phyloP scores from a whole-genome alignment of 1,284 basidiomycete genomes.

The Cutaneotrichosporon dermatis region DNA sequence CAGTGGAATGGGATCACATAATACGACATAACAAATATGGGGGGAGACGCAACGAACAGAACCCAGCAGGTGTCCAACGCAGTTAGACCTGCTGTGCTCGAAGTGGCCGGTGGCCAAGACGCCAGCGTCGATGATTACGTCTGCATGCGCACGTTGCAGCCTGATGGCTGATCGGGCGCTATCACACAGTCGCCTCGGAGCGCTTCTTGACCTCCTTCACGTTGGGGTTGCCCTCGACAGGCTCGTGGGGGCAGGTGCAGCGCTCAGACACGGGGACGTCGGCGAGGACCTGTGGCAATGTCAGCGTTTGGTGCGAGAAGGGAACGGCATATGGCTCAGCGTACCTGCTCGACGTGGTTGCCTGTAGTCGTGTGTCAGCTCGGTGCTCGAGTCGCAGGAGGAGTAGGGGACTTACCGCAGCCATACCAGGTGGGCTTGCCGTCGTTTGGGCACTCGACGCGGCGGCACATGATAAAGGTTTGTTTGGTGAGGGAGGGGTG shows the following conservation, averaged over 20 bases:
- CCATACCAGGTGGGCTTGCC: conserved; percentile 50
- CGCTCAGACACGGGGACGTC: conserved; percentile 33
- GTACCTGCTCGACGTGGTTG: conserved; percentile 43
- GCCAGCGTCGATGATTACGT: no score
- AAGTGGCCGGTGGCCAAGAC: no score
- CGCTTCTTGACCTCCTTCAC: conserved; percentile 35
- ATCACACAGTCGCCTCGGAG: background rate
- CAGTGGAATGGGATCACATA: no score
- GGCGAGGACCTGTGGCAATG: background rate
- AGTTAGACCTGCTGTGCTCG: no score
- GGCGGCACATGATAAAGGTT: conserved; percentile 39
- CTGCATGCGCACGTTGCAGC: no score
- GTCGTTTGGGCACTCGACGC: conserved; percentile 45
- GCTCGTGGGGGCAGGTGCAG: conserved; percentile 43
- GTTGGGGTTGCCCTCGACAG: conserved; percentile 31
- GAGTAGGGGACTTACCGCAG: conserved; percentile 38
- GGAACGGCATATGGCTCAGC: conserved; percentile 6
- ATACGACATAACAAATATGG: no score
- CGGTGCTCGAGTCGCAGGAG: no score
- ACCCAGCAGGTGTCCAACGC: no score
- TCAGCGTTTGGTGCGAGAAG: no score
- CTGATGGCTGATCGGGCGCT: no score
- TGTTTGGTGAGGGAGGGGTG: background rate
- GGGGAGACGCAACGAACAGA: no score
- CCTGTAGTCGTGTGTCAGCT: conserved; percentile 24